A percentile compares a stretch with the other conserved stretches of the same genome.
Evolutionary conservation across 352 stramenopile species (phyloP).

Genomic region (Pythium dissotocum): DNA sequence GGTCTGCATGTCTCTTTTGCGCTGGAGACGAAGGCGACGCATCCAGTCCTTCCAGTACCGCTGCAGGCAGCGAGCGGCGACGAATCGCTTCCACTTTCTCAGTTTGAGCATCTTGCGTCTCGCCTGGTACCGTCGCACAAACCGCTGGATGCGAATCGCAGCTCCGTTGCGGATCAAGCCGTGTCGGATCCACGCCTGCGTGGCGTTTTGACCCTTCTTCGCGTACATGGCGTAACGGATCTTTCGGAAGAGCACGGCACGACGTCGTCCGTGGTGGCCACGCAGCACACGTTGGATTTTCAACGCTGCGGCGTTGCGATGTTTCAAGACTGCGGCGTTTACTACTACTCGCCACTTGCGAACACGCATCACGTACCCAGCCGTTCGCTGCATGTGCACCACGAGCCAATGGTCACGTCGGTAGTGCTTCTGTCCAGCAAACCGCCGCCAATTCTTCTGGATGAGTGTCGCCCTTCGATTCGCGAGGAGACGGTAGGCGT

Average conservation of each 20-base stretch:
- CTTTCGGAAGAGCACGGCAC: conserved; percentile 63
- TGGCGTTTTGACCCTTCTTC: conserved; percentile 54
- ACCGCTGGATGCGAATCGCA: conserved; percentile 48
- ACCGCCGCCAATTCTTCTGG: conserved; percentile 46
- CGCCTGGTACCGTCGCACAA: conserved; percentile 41
- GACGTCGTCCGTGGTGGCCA: conserved; percentile 50
- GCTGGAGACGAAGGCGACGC: conserved; percentile 29
- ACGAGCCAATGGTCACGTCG: conserved; percentile 32
- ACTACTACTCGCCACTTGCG: conserved; percentile 32
- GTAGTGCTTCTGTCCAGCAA: conserved; percentile 28
- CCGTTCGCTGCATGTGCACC: conserved; percentile 41
- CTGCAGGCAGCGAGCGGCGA: conserved; percentile 50
- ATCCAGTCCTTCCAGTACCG: conserved; percentile 59
- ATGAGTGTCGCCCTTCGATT: conserved; percentile 34
- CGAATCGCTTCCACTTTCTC: conserved; percentile 39
- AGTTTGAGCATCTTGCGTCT: conserved; percentile 48
- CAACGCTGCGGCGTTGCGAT: conserved; percentile 34
- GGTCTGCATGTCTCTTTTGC: conserved; percentile 37
- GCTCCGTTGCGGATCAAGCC: conserved; percentile 49
- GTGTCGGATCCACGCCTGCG: conserved; percentile 48
- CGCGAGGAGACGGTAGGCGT: conserved; percentile 31
- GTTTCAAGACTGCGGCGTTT: conserved; percentile 27
- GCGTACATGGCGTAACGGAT: conserved; percentile 55
- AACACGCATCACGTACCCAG: conserved; percentile 39
- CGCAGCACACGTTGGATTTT: conserved; percentile 49